These are phyloP conservation scores for Pisolithus orientalis DNA, from an alignment of 768 basidiomycete genomes.

Conservation along the genomic window DNA sequence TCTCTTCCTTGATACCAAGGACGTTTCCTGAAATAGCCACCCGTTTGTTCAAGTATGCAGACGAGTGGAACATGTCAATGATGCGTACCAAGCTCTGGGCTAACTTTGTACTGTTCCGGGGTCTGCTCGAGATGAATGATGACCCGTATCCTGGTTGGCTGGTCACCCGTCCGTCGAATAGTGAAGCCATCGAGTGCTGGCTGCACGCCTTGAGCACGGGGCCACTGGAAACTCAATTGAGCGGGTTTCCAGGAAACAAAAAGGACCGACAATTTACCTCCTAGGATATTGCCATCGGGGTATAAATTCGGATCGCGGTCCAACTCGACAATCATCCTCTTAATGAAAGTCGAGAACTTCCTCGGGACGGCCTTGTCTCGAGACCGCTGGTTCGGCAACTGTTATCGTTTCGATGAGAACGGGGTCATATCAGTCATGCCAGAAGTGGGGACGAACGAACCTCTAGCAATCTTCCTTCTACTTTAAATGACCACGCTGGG, in stretches of 20 bases:
- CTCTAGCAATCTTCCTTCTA: conserved; percentile 85
- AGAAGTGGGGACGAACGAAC: conserved; percentile 32
- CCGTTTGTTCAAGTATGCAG: conserved; percentile 2
- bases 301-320: conserved; percentile 79
- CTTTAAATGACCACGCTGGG: conserved; percentile 81
- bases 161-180: conserved; percentile 74
- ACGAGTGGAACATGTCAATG: background rate
- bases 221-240: conserved; percentile 43
- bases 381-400: conserved; percentile 58
- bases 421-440: background rate
- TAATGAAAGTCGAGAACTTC: conserved; percentile 84
- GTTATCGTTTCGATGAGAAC: background rate
- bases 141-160: conserved; percentile 70
- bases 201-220: conserved; percentile 46
- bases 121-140: conserved; percentile 81
- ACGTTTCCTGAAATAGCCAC: conserved; percentile 39
- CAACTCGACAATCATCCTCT: conserved; percentile 78
- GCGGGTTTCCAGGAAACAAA: background rate
- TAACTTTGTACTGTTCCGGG: conserved; percentile 80
- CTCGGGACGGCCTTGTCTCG: conserved; percentile 57
- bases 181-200: conserved; percentile 82
- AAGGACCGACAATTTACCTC: conserved; percentile 47
- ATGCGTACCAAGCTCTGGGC: conserved; percentile 61
- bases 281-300: conserved; percentile 82
- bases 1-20: conserved; percentile 80